Conservation (phyloP, 2,329 filamentous ascomycete genomes). For the Cladobotryum protrusum region DNA sequence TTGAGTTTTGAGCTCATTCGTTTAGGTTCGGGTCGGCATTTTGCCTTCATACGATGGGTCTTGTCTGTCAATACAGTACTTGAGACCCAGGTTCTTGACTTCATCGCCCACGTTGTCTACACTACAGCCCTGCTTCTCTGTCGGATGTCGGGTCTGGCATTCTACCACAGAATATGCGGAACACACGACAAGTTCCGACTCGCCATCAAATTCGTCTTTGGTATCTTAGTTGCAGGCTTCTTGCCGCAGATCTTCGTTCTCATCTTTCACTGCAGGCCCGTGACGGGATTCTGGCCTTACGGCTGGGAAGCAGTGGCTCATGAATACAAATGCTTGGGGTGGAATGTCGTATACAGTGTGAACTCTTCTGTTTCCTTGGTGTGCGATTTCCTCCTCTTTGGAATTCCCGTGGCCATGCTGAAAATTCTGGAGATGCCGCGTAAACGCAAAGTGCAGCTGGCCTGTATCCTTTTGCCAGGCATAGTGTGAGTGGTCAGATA, state of each 20-base stretch:
- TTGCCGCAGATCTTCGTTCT: constrained; percentile 44
- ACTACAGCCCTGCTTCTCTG: constrained; percentile 44
- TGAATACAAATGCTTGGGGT: constrained; percentile 40
- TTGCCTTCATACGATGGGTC: constrained; percentile 41
- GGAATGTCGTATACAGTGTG: constrained; percentile 46
- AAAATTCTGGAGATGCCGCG: constrained; percentile 36
- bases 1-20: constrained; percentile 39
- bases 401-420: constrained; percentile 44
- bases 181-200: constrained; percentile 30
- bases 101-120: constrained; percentile 45
- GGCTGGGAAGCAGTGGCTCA: constrained; percentile 35
- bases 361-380: constrained; percentile 44
- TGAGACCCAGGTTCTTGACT: constrained; percentile 42
- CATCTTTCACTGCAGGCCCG: constrained; percentile 45
- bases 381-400: constrained; percentile 45
- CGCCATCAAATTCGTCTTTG: constrained; percentile 30
- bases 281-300: constrained; percentile 48
- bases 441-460: constrained; percentile 41
- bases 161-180: constrained; percentile 42
- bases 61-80: constrained; percentile 35
- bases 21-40: constrained; percentile 42
- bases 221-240: constrained; percentile 35
- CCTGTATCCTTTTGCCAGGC: constrained; percentile 42
- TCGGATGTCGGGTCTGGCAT: constrained; percentile 45
- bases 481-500: constrained; percentile 31